Conservation (phyloP, 176 grass and related monocot genomes). For the Rhynchospora tenuis region DNA sequence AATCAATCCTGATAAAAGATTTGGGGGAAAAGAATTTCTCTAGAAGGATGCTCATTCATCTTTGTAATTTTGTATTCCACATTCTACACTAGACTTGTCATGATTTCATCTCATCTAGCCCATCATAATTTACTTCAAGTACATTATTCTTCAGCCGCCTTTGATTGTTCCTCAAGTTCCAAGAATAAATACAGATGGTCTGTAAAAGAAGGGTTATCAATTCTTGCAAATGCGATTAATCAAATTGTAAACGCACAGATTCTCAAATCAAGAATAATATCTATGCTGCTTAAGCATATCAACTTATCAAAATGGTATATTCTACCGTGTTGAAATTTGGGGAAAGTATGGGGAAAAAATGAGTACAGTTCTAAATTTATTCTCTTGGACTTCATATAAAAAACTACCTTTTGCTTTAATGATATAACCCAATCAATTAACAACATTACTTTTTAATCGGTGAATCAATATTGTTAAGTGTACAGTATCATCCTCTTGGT, state of each 20-base stretch:
- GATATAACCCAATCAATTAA: no score
- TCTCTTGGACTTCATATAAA: not conserved
- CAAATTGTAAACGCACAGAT: conserved; percentile 15
- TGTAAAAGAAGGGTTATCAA: not conserved
- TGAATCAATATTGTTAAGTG: not conserved
- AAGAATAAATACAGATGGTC: not conserved
- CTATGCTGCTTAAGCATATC: not conserved
- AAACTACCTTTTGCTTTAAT: not conserved
- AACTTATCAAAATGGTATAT: conserved; percentile 13
- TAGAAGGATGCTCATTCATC: conserved; percentile 1
- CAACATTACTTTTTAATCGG: not conserved
- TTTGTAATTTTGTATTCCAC: not conserved
- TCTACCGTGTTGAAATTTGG: not conserved
- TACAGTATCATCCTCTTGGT: not conserved
- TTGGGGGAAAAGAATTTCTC: not conserved
- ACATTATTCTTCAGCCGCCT: not conserved
- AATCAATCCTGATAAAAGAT: not conserved
- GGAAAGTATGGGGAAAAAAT: not conserved
- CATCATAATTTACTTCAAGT: not conserved
- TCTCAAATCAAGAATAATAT: conserved; percentile 19
- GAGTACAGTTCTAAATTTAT: not conserved
- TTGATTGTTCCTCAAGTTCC: not conserved
- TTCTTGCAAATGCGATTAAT: conserved; percentile 2
- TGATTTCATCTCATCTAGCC: not conserved
- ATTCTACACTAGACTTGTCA: not conserved